These are phyloP conservation scores for Botrytis elliptica DNA, from an alignment of 2,329 filamentous ascomycete genomes.

Conservation along the genomic window DNA sequence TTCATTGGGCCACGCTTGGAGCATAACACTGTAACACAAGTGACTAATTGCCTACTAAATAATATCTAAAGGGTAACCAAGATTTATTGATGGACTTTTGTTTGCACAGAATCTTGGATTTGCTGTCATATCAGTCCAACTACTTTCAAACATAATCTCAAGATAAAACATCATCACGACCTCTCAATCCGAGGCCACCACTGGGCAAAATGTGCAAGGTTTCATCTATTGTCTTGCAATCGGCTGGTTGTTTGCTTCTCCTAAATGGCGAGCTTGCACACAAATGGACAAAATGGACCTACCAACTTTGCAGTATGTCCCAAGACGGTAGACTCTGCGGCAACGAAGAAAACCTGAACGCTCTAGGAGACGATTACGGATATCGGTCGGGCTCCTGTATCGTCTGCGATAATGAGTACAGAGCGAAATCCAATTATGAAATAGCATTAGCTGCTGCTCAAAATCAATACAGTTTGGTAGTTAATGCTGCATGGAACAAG, in stretches of 20 bases:
- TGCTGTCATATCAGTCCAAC: neutral
- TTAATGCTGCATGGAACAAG: neutral
- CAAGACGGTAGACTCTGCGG: neutral
- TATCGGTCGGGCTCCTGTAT: neutral
- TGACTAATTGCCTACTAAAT: too few species aligned
- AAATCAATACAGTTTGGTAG: neutral
- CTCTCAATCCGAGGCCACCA: too few species aligned
- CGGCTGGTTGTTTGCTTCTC: neutral
- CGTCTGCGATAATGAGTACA: neutral
- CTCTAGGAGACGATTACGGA: neutral
- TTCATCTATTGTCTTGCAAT: neutral
- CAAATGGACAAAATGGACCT: slow-evolving; percentile 1
- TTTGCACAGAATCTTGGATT: neutral
- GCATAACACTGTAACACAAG: neutral
- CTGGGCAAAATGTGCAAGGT: neutral
- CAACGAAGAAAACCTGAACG: neutral
- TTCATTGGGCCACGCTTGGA: neutral
- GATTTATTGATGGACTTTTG: neutral
- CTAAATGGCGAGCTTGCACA: neutral
- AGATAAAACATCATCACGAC: neutral
- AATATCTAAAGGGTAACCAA: neutral
- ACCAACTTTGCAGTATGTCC: neutral
- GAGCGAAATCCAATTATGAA: neutral
- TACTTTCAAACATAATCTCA: neutral
- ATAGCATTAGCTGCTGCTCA: neutral